phyloP scores from a whole-genome alignment of 306 rosid species.

The Geum urbanum region DNA sequence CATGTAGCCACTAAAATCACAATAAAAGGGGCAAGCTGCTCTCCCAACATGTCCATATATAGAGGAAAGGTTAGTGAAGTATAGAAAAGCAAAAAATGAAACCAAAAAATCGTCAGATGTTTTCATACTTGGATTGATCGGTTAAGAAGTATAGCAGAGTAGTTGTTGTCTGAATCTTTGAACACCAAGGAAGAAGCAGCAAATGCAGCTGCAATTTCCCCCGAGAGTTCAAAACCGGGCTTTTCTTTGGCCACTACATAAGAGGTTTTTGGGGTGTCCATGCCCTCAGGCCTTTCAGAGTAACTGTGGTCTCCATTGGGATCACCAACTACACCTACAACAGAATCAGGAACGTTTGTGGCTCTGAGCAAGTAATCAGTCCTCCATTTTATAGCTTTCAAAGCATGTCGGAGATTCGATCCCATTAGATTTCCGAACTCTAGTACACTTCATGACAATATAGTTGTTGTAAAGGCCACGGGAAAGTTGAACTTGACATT shows the following conservation, averaged over 20 bases:
- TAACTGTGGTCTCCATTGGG: constrained; percentile 39
- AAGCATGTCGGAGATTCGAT: constrained; percentile 17
- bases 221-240: constrained; percentile 50
- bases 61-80: neutral
- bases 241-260: constrained; percentile 21
- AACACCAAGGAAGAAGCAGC: constrained; percentile 42
- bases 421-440: constrained; percentile 42
- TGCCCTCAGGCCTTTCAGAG: constrained; percentile 42
- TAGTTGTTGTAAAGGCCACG: constrained; percentile 48
- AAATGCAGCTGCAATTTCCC: constrained; percentile 45
- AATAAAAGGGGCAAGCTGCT: constrained; percentile 46
- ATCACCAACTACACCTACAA: constrained; percentile 42
- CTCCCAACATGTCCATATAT: too few relatives aligned
- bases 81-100: neutral
- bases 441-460: constrained; percentile 49
- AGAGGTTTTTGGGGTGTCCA: constrained; percentile 44
- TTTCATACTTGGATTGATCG: constrained; percentile 16
- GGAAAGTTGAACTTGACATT: constrained; percentile 52
- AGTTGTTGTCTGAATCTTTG: neutral
- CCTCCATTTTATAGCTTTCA: constrained; percentile 43
- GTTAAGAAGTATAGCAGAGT: constrained; percentile 21
- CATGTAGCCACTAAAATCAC: constrained; percentile 39
- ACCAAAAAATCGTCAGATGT: neutral
- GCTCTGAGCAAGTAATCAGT: constrained; percentile 41
- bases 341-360: constrained; percentile 30